phyloP scores from a whole-genome alignment of 2,329 filamentous ascomycete genomes.

The Chaetomiaceae sp. region DNA sequence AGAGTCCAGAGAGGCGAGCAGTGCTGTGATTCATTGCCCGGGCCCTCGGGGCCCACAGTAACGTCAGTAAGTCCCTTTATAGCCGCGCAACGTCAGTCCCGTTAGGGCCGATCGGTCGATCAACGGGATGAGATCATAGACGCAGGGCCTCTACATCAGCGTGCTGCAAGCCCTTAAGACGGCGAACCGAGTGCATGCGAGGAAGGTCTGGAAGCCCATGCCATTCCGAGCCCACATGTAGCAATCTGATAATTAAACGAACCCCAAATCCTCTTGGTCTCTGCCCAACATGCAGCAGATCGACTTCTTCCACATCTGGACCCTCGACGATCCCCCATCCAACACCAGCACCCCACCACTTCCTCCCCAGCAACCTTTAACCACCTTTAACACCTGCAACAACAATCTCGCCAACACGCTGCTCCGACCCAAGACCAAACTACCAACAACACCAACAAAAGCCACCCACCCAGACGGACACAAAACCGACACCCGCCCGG shows the following conservation, averaged over 20 bases:
- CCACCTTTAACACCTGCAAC: too few relatives aligned
- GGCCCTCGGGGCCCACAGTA: not conserved
- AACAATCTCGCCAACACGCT: not conserved
- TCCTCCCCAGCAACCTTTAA: too few relatives aligned
- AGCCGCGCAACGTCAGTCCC: not conserved
- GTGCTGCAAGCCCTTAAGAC: not conserved
- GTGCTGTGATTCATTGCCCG: too few relatives aligned
- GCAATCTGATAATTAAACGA: not conserved
- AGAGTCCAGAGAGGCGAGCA: too few relatives aligned
- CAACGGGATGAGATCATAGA: conserved; percentile 9
- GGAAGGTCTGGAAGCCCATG: too few relatives aligned
- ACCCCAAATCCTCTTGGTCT: not conserved
- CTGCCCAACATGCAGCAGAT: conserved; percentile 12
- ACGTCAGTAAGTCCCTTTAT: not conserved
- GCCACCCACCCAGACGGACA: too few relatives aligned
- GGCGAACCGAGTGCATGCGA: too few relatives aligned
- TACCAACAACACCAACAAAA: too few relatives aligned
- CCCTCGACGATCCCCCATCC: not conserved
- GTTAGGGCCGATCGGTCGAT: not conserved
- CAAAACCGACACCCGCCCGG: too few relatives aligned
- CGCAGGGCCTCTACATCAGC: not conserved
- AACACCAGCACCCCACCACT: not conserved
- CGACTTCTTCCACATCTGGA: conserved; percentile 19
- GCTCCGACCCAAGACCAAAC: too few relatives aligned
- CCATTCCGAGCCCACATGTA: too few relatives aligned